phyloP scores from a whole-genome alignment of 176 grass and related monocot genomes.

The Cenchrus americanus region DNA sequence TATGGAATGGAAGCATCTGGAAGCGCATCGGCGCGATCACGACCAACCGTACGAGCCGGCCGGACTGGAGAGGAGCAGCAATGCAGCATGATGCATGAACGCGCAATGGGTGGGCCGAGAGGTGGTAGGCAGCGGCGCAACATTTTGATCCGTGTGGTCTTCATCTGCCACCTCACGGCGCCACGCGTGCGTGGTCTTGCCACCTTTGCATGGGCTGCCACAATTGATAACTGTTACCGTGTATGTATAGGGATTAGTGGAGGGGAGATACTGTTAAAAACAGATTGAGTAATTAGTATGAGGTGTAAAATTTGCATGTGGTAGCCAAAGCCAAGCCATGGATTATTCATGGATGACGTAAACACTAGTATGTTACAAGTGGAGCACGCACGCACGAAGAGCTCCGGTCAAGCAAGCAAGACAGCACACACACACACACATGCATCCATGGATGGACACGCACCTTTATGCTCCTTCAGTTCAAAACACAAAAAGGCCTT shows the following conservation, averaged over 20 bases:
- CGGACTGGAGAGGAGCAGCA: too few species aligned
- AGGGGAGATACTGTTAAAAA: too few species aligned
- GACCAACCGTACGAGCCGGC: too few species aligned
- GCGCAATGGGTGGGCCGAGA: too few species aligned
- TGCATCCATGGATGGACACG: neutral
- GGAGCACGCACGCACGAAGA: neutral
- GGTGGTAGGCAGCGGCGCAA: neutral
- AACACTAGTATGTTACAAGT: neutral
- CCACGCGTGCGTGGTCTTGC: neutral
- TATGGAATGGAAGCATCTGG: neutral
- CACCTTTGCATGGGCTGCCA: neutral
- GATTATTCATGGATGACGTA: conserved; percentile 19
- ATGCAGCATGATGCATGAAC: too few species aligned
- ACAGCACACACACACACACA: neutral
- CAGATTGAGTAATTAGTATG: too few species aligned
- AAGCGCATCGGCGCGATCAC: too few species aligned
- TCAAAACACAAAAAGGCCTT: neutral
- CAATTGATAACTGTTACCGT: too few species aligned
- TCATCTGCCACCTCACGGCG: neutral
- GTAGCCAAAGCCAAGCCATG: neutral
- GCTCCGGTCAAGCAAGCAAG: conserved; percentile 40
- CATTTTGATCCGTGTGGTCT: neutral
- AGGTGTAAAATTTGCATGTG: too few species aligned
- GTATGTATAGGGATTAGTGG: too few species aligned
- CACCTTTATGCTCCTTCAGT: neutral